Conservation (phyloP, 495 filamentous ascomycete species). For the Podospora sp. region DNA sequence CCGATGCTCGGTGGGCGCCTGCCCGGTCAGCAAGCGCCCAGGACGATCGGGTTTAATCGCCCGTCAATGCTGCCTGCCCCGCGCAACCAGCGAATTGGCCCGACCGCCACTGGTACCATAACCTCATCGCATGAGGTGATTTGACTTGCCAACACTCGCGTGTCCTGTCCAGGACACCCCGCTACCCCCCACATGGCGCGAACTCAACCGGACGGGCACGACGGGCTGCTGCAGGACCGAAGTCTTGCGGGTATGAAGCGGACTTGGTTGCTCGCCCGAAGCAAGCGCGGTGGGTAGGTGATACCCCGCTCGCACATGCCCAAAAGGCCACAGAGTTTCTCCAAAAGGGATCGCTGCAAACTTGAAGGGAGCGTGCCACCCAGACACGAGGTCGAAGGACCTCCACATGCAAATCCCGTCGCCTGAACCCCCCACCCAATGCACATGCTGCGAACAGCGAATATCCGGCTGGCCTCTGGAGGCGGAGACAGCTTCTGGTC, state of each 20-base stretch:
- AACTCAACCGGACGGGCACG: neutral
- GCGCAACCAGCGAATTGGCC: neutral
- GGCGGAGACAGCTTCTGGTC: too few species aligned
- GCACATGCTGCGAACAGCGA: too few species aligned
- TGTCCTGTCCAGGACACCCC: neutral
- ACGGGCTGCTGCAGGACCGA: neutral
- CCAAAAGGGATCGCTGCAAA: too few species aligned
- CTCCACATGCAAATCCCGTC: neutral
- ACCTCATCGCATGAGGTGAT: neutral
- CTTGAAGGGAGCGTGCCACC: too few species aligned
- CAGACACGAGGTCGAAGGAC: neutral
- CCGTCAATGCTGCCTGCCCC: neutral
- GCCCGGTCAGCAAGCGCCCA: neutral
- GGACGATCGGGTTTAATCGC: neutral
- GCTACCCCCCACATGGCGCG: neutral
- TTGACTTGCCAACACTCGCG: neutral
- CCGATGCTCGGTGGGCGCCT: neutral
- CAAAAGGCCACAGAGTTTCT: neutral
- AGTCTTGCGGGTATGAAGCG: neutral
- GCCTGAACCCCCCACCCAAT: too few species aligned
- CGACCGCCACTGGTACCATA: neutral
- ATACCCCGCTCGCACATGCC: neutral
- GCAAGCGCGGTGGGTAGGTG: neutral
- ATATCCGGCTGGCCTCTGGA: too few species aligned
- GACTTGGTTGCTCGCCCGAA: neutral